These are phyloP conservation scores for Fusarium miscanthi DNA, from an alignment of 2,329 filamentous ascomycete genomes.

Conservation along the genomic window DNA sequence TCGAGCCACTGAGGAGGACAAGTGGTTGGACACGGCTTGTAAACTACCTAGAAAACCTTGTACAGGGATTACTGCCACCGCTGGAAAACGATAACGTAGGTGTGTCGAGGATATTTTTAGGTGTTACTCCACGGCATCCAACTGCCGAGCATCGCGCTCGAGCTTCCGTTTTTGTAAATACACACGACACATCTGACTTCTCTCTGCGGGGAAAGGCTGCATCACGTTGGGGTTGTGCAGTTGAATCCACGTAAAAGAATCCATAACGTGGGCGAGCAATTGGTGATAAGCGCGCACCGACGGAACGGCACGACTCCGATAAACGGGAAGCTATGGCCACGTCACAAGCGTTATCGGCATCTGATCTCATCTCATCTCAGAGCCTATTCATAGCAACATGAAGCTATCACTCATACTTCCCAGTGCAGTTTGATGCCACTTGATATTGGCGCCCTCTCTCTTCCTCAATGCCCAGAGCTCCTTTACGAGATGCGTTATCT, in stretches of 20 bases:
- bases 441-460: slow-evolving; percentile 28
- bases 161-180: background rate
- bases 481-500: slow-evolving; percentile 29
- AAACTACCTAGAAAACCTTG: background rate
- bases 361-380: background rate
- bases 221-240: background rate
- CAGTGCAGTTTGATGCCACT: slow-evolving; percentile 38
- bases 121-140: background rate
- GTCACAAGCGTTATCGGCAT: background rate
- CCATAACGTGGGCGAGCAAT: background rate
- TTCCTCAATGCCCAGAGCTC: slow-evolving; percentile 38
- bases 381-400: slow-evolving; percentile 31
- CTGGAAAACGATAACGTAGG: background rate
- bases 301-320: background rate
- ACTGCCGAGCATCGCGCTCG: background rate
- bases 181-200: background rate
- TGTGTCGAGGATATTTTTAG: background rate
- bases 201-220: background rate
- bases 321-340: background rate
- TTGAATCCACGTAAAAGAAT: background rate
- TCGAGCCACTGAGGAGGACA: background rate
- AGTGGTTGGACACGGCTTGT: background rate
- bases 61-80: background rate
- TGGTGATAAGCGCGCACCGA: background rate
- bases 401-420: slow-evolving; percentile 39